These are phyloP conservation scores for Cladophialophora carrionii DNA, from an alignment of 2,329 filamentous ascomycete species.

Conservation along the genomic window DNA sequence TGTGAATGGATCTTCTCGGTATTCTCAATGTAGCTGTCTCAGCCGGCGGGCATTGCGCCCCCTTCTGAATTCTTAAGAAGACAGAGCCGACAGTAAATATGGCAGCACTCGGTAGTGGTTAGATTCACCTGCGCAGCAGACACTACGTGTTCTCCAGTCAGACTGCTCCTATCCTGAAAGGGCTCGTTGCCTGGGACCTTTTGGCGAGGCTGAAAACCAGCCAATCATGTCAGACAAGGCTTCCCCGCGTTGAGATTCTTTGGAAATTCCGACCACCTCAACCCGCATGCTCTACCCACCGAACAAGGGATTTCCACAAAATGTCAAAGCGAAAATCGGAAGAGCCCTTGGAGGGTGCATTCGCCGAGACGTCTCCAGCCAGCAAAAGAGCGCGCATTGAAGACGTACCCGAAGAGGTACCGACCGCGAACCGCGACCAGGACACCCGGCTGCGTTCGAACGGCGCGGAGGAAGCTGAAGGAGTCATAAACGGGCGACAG, in stretches of 20 bases:
- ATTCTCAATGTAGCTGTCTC: not conserved
- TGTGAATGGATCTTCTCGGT: not conserved
- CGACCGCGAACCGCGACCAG: not conserved
- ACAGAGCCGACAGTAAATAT: not conserved
- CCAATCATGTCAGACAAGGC: constrained; percentile 29
- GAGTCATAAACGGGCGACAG: constrained; percentile 38
- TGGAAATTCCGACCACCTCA: not conserved
- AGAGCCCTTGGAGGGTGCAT: constrained; percentile 46
- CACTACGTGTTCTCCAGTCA: too few relatives aligned
- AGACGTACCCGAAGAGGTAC: constrained; percentile 41
- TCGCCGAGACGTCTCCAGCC: constrained; percentile 45
- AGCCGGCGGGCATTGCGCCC: too few relatives aligned
- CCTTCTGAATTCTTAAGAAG: not conserved
- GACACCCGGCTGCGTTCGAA: constrained; percentile 5
- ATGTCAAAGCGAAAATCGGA: constrained; percentile 56
- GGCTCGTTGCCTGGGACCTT: not conserved
- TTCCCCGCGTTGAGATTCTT: constrained; percentile 19
- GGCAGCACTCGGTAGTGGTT: not conserved
- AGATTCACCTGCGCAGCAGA: not conserved
- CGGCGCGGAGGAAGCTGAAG: constrained; percentile 8
- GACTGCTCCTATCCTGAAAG: not conserved
- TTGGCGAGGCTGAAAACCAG: constrained; percentile 1
- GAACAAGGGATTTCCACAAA: not conserved
- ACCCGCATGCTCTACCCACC: not conserved
- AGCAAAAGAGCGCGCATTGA: constrained; percentile 52